Evolutionary conservation across 1,284 basidiomycete genomes (phyloP), one percentile per base, ranked within the genome.

Genomic region (Pyrrhoderma noxium): DNA sequence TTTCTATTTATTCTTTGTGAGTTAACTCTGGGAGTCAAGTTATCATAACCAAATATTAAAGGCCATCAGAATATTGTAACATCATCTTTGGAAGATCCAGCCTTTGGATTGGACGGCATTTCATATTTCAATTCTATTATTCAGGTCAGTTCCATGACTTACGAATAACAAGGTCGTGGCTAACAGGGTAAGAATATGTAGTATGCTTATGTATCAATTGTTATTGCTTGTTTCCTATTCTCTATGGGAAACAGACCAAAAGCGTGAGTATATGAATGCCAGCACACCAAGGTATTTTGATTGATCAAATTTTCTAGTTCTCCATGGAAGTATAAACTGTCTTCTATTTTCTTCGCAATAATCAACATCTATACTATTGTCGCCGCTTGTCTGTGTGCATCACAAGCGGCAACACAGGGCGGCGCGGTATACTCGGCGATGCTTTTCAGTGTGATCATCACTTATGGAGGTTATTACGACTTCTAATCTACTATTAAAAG

Each of bases 221-320:
- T 97, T 14, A 77, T 94, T 14, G 85, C 89, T 0, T 89, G 85
- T 60, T 97, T 99, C 74, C 75, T 98, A 16, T 89, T 99, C 65
- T 89, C 92, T 0, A 94, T 99, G 89, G 95, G 96, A 3, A 99
- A 98, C 66, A 85, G 93, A 56, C 95, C 95, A 1, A 81, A 85
- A 67, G 86, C 90, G 79, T 90, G 63, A 58, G 81, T 65, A 22
- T 31, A 37, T 36, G 46, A 18, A 41, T 52, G 8, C 44, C 8
- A 8, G 9, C 16, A 31, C 52, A 51, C 45, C 21, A 23, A 48
- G 27, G 35, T 42, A 40, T 18, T n/a, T 18, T 40, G 5, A n/a
- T 16, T 51, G 45, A 53, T 19, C 8, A 31, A n/a, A 19, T 16
- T 23, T 16, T 14, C 36, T 25, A 92, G 89, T 1, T 76, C 89